Base-by-base conservation (phyloP, 2,329 filamentous ascomycete genomes). In the Paraphoma chrysanthemicola region DNA sequence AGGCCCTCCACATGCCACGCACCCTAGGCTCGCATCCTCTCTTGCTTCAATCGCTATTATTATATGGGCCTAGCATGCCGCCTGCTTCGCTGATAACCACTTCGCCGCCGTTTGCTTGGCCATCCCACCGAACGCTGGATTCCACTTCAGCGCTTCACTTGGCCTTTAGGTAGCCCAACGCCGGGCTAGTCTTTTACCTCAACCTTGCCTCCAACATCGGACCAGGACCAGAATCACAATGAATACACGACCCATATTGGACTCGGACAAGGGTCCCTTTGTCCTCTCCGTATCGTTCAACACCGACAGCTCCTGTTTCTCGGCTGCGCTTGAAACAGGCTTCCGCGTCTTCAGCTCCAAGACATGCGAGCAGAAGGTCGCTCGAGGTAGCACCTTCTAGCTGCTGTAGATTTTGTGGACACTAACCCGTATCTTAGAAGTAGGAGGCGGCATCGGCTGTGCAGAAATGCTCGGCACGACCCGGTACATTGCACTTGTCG, bases 221-320 rank as follows among this genome's bases (percentile, higher is more conserved):
- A 29, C 29, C 30, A 30, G 44, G 44, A 38, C 53, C 8, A 16
- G 44, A 14, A 42, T 28, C 60, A 66, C 45, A 51, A 99, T 98
- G 95, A 95, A 98, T 76, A 96, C 93, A 43, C 86, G 94, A 56
- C 90, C 90, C 50, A 87, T 91, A 54, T 92, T 98, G 71, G 92
- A 96, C 80, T 87, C 88, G 48, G 88, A 91, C 16, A 85, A 84
- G 43, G 87, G 88, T 51, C 89, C 90, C 4, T 85, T 88, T 58
- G 93, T 93, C 10, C 85, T 97, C 38, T 96, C 92, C 12, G 87
- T 90, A 44, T 87, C 90, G 8, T 97, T 97, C 81, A 98, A 97
- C 73, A 85, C 87, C 69, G 91, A 95, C 74, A 86, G 86, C 63
- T 93, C 87, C 67, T 93, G 90, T 71, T 98, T 98, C 77, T 86